Percentiles rank a stretch among this genome's conserved stretches.
phyloP scores from a whole-genome alignment of 257 asterid genomes.

The Capsicum pubescens region DNA sequence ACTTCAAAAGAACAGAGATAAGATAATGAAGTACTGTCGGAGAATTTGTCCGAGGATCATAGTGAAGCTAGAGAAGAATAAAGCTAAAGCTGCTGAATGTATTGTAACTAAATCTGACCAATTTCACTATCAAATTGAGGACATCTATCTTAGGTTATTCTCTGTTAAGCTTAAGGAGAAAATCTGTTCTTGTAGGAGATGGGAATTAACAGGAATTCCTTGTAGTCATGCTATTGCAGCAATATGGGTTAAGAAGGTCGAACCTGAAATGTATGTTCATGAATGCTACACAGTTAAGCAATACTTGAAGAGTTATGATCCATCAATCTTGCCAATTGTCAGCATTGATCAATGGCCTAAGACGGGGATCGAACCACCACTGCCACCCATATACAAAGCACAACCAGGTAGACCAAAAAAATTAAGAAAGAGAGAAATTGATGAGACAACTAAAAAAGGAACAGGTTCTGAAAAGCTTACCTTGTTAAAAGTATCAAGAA shows the following conservation, averaged over 20 bases:
- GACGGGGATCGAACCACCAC: background rate
- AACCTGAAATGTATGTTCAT: background rate
- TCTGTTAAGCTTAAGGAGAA: background rate
- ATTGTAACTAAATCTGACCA: background rate
- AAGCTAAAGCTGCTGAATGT: background rate
- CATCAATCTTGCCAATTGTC: background rate
- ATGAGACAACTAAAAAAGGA: background rate
- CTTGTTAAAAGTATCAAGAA: background rate
- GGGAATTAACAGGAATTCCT: constrained; percentile 16
- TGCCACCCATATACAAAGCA: background rate
- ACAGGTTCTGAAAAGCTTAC: background rate
- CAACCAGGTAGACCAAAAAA: background rate
- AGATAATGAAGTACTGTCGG: too few relatives aligned
- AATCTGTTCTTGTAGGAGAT: background rate
- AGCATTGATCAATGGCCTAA: background rate
- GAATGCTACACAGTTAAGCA: background rate
- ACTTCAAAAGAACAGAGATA: background rate
- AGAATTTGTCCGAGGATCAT: background rate
- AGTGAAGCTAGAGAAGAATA: background rate
- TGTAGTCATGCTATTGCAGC: constrained; percentile 16
- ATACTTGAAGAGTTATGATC: background rate
- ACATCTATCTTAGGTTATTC: background rate
- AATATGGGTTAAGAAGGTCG: background rate
- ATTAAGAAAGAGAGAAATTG: background rate
- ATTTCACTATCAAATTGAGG: background rate